Percentiles rank a stretch among this genome's conserved stretches.
phyloP scores from a whole-genome alignment of 1,139 yeast species.

The Candida pseudoviswanathii region DNA sequence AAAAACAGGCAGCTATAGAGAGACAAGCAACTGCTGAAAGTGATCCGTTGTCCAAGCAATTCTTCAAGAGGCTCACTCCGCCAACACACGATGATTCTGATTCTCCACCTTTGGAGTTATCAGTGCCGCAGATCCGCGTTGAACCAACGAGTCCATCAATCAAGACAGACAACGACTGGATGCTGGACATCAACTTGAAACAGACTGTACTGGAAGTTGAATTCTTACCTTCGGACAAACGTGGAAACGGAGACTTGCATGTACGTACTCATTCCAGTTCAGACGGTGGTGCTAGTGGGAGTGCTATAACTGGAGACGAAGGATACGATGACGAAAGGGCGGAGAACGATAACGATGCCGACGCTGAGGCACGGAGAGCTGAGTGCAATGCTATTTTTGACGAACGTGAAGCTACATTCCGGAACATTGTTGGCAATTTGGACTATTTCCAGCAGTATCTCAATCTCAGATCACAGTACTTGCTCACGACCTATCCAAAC shows the following conservation, averaged over 20 bases:
- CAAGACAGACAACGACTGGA: neutral
- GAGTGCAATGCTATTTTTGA: conserved; percentile 10
- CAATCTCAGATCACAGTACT: conserved; percentile 27
- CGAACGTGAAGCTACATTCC: conserved; percentile 15
- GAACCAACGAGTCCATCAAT: conserved; percentile 7
- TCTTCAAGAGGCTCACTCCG: conserved; percentile 18
- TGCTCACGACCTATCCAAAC: conserved; percentile 33
- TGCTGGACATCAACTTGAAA: conserved; percentile 7
- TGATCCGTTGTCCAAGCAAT: conserved; percentile 12
- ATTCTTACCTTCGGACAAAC: conserved; percentile 8
- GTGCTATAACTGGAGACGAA: neutral
- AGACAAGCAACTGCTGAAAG: neutral
- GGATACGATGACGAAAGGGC: neutral
- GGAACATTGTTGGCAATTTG: conserved; percentile 11
- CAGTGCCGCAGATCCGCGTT: conserved; percentile 7
- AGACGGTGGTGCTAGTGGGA: neutral
- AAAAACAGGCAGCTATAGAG: neutral
- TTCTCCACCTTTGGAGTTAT: conserved; percentile 2
- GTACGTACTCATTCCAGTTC: conserved; percentile 1
- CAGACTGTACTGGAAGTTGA: conserved; percentile 11
- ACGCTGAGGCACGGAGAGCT: neutral
- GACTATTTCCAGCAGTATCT: conserved; percentile 20
- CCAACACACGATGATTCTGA: conserved; percentile 5
- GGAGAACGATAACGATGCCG: neutral
- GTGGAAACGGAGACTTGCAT: neutral